A percentile compares a stretch with the other conserved stretches of the same genome.
phyloP scores from a whole-genome alignment of 179 eudicot species.

The Heliamphora pulchella region DNA sequence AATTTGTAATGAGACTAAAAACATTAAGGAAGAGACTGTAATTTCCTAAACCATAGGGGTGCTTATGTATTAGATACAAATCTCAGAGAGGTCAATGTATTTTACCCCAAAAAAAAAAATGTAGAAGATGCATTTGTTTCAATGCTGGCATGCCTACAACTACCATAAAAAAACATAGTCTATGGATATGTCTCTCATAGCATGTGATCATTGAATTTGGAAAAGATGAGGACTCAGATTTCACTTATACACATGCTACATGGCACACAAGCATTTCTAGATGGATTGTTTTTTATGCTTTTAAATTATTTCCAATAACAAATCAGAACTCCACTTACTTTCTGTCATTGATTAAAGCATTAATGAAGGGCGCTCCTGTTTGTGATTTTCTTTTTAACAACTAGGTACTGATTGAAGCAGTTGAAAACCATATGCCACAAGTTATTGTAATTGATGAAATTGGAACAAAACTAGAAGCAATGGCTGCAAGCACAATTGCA shows the following conservation, averaged over 20 bases:
- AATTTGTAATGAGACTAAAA: no score
- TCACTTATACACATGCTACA: neutral
- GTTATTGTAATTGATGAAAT: conserved; percentile 97
- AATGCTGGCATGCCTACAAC: neutral
- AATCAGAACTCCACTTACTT: neutral
- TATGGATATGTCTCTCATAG: neutral
- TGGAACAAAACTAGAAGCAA: conserved; percentile 95
- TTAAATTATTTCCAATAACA: neutral
- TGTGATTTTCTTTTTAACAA: conserved; percentile 11
- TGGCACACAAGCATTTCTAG: neutral
- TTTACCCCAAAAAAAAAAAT: neutral
- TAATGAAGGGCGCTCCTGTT: neutral
- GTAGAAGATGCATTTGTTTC: neutral
- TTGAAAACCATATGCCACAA: conserved; percentile 98
- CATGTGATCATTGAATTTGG: neutral
- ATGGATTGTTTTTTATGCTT: neutral
- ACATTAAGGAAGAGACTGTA: no score
- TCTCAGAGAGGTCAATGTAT: no score
- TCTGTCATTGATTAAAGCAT: neutral
- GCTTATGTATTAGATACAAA: no score
- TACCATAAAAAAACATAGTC: no score
- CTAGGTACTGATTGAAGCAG: conserved; percentile 94
- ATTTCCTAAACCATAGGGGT: no score
- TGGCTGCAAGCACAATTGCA: conserved; percentile 95
- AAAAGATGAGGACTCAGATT: neutral